These are phyloP conservation scores for Fusarium oxysporum DNA, from an alignment of 2,329 filamentous ascomycete species.

Conservation along the genomic window DNA sequence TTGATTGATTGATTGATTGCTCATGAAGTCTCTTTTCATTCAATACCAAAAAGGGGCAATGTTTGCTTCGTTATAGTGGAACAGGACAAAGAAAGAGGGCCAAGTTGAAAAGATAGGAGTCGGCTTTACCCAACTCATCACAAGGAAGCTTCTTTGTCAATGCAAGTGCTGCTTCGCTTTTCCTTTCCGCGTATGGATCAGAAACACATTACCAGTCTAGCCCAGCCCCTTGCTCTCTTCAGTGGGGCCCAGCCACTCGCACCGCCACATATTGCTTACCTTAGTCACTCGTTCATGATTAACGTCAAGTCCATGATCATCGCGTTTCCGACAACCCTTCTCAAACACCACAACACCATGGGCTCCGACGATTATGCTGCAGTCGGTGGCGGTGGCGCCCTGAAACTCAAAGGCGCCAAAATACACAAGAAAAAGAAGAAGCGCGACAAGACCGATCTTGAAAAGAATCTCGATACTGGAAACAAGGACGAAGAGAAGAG, in stretches of 20 bases:
- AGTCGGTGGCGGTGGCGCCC: constrained; percentile 74
- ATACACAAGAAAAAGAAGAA: constrained; percentile 74
- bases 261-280: constrained; percentile 19
- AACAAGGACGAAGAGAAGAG: constrained; percentile 23
- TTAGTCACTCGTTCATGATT: constrained; percentile 13
- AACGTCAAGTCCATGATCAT: constrained; percentile 3
- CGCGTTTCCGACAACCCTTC: neutral
- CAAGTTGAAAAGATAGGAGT: constrained; percentile 36
- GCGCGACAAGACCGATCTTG: constrained; percentile 59
- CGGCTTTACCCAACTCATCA: constrained; percentile 29
- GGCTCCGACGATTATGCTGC: constrained; percentile 79
- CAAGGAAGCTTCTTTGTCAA: constrained; percentile 27
- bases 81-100: constrained; percentile 31
- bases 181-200: constrained; percentile 28
- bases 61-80: constrained; percentile 18
- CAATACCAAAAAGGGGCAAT: constrained; percentile 36
- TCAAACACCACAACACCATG: constrained; percentile 60
- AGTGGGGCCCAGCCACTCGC: neutral
- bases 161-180: constrained; percentile 25
- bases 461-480: constrained; percentile 58
- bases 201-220: neutral
- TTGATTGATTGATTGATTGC: constrained; percentile 7
- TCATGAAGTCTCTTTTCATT: constrained; percentile 31
- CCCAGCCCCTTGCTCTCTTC: constrained; percentile 14
- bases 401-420: constrained; percentile 86